phyloP scores from a whole-genome alignment of 2,329 filamentous ascomycete species.

The Botrytis galanthina region DNA sequence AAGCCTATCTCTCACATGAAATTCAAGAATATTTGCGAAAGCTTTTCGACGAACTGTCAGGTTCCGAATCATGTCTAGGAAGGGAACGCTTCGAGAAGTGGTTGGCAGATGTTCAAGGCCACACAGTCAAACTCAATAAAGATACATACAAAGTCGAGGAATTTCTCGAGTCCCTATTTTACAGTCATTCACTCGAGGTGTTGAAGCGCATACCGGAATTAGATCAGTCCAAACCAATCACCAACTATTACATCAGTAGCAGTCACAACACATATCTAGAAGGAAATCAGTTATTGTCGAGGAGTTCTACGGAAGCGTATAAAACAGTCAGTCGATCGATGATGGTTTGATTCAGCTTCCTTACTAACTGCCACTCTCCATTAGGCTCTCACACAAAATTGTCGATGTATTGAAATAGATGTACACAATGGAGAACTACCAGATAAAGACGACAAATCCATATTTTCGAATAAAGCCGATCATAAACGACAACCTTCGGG shows the following conservation, averaged over 20 bases:
- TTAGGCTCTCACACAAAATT: slow-evolving; percentile 70
- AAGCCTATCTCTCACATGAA: slow-evolving; percentile 47
- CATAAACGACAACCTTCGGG: slow-evolving; percentile 43
- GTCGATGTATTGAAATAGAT: slow-evolving; percentile 91
- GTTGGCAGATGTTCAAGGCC: slow-evolving; percentile 48
- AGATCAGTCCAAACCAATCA: slow-evolving; percentile 38
- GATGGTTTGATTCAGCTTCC: not conserved
- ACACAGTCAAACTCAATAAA: slow-evolving; percentile 30
- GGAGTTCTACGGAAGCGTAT: slow-evolving; percentile 73
- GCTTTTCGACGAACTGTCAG: slow-evolving; percentile 48
- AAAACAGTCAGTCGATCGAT: slow-evolving; percentile 56
- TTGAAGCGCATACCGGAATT: slow-evolving; percentile 29
- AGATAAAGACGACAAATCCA: slow-evolving; percentile 32
- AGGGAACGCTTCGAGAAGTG: slow-evolving; percentile 48
- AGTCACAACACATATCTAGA: slow-evolving; percentile 93
- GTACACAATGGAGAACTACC: slow-evolving; percentile 74
- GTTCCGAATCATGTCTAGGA: slow-evolving; percentile 38
- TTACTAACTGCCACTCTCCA: slow-evolving; percentile 20
- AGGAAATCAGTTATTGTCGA: slow-evolving; percentile 80
- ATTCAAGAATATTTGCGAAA: slow-evolving; percentile 50
- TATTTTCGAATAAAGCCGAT: slow-evolving; percentile 45
- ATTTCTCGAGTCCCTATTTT: slow-evolving; percentile 36
- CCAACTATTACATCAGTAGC: slow-evolving; percentile 88
- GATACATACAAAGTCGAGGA: slow-evolving; percentile 38
- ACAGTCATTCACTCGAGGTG: slow-evolving; percentile 35